Conservation (phyloP, 257 asterid species). For the Nicotiana tabacum region DNA sequence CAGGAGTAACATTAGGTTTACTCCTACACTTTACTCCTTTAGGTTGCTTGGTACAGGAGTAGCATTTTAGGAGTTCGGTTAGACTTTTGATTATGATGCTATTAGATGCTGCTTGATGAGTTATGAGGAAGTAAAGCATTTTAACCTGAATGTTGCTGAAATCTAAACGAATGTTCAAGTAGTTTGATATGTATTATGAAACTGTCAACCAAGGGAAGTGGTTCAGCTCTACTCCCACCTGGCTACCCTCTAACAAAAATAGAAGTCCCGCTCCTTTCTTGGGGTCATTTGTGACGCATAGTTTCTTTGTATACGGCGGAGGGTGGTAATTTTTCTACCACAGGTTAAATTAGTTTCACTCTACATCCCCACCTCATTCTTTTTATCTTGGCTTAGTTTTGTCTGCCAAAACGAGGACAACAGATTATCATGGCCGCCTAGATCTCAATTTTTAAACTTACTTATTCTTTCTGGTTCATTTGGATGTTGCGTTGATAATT, state of each 20-base stretch:
- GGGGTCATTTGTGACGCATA: background rate
- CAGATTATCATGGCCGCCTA: background rate
- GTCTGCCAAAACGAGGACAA: background rate
- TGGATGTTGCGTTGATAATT: background rate
- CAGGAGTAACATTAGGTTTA: background rate
- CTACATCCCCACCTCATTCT: background rate
- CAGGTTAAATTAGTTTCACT: background rate
- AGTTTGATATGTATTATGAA: background rate
- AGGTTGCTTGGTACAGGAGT: background rate
- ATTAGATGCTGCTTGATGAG: background rate
- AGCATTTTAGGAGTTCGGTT: background rate
- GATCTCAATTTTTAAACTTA: background rate
- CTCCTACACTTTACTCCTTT: no score
- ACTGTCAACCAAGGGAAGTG: background rate
- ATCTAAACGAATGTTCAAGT: background rate
- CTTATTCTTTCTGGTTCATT: background rate
- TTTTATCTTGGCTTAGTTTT: background rate
- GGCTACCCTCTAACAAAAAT: background rate
- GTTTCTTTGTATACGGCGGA: background rate
- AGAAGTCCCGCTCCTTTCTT: background rate
- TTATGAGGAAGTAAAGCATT: background rate
- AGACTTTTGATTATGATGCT: background rate
- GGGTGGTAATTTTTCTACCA: background rate
- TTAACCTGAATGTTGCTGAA: background rate
- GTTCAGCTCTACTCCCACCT: background rate